These are phyloP conservation scores for Artemisia tridentata DNA, from an alignment of 129 eudicot species.

Conservation along the genomic window DNA sequence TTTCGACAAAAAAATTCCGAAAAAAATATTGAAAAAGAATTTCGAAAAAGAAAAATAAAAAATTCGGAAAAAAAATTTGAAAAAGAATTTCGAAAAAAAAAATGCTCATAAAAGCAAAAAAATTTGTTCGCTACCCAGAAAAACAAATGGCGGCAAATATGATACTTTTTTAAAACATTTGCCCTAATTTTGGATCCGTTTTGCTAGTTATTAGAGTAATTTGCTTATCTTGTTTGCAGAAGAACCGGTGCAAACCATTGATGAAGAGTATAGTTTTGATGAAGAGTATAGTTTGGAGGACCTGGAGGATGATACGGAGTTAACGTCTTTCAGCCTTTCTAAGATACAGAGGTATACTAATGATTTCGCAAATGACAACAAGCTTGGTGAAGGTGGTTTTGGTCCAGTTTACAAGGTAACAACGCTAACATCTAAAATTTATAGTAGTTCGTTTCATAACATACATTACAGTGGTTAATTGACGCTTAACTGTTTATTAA, in stretches of 20 bases:
- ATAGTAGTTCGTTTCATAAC: too few species aligned
- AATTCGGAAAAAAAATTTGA: too few species aligned
- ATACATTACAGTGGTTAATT: too few species aligned
- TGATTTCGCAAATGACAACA: constrained; percentile 1
- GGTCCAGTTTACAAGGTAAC: constrained; percentile 24
- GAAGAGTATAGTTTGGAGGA: constrained; percentile 9
- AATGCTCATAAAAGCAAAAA: too few species aligned
- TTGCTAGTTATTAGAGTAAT: neutral
- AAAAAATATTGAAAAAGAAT: too few species aligned
- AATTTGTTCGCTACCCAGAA: too few species aligned
- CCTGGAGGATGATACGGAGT: constrained; percentile 27
- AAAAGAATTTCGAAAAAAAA: too few species aligned
- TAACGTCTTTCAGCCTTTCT: constrained; percentile 12
- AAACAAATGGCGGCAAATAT: too few species aligned
- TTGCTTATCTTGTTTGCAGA: constrained; percentile 7
- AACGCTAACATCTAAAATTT: neutral
- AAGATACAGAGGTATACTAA: constrained; percentile 11
- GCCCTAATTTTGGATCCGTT: neutral
- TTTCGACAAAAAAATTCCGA: too few species aligned
- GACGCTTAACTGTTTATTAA: too few species aligned
- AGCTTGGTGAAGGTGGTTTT: constrained; percentile 30
- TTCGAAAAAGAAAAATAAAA: too few species aligned
- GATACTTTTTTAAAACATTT: too few species aligned
- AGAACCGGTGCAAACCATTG: neutral
- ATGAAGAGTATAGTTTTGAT: neutral